Base-by-base conservation (phyloP, 1,139 yeast genomes). In the Citeromyces siamensis region DNA sequence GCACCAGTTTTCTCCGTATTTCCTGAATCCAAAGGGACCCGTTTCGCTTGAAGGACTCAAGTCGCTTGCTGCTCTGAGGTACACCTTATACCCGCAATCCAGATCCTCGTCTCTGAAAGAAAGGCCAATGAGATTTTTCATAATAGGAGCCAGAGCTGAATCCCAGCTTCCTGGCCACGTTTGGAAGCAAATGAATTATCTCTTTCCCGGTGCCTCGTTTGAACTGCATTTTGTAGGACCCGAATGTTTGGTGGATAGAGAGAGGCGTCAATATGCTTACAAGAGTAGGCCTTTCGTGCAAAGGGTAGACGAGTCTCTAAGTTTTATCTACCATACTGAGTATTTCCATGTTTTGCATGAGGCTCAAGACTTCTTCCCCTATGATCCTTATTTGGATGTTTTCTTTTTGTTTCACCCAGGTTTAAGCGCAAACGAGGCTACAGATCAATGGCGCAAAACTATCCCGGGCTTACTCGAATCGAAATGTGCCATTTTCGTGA, bases 331-430 rank as follows among this genome's bases (percentile, higher is more conserved):
- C 59, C 95, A 88, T 56, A 83, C 97, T 2, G 81, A 82, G 51
- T 88, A 80, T 57, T 90, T 90, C 74, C 86, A 86, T 53, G 90
- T 82, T 37, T 67, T 82, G 41, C 94, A 90, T 58, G 85, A 85
- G 48, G 79, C 83, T 41, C 94, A 90, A 48, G 96, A 88, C 58
- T 80, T 90, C 55, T 85, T 86, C 77, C 98, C 98, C 12, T 90
- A 88, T 56, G 98, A 90, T 57, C 98, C 99, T 32, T 90, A 88
- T 58, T 70, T 84, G 55, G 98, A 90, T 56, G 74, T 76, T 20
- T 90, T 90, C 61, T 86, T 85, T 68, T 64, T 84, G 38, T 90
- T 88, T 80, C 97, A 90, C 56, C 97, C 98, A 2, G 95, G 95
- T 33, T 72, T 86, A 56, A 80, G 85, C 19, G 82, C 94, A 14